These are phyloP conservation scores for Capillidium heterosporum DNA, from an alignment of 371 early-diverging fungal species.

Conservation along the genomic window DNA sequence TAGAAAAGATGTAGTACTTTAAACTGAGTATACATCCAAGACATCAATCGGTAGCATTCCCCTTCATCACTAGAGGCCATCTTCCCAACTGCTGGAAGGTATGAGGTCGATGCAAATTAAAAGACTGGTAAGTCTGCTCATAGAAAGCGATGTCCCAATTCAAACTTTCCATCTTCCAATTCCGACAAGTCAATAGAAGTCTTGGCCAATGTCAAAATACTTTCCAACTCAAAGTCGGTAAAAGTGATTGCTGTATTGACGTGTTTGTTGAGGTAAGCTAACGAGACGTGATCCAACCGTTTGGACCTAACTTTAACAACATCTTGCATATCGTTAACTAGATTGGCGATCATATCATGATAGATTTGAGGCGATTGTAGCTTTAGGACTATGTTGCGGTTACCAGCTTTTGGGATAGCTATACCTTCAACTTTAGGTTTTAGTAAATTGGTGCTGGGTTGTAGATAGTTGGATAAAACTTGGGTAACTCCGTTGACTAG, in stretches of 20 bases:
- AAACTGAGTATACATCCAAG: too few species aligned
- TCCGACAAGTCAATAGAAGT: neutral
- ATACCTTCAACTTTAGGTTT: neutral
- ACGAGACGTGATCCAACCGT: neutral
- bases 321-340: neutral
- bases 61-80: neutral
- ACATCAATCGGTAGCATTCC: neutral
- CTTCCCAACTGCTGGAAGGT: neutral
- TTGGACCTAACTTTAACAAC: neutral
- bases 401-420: neutral
- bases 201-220: neutral
- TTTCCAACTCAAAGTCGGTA: neutral
- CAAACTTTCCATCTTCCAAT: neutral
- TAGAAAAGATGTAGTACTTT: too few species aligned
- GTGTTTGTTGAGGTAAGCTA: neutral
- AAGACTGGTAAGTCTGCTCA: neutral
- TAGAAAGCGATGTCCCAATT: slow-evolving; percentile 2
- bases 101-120: neutral
- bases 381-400: neutral
- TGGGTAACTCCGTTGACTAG: neutral
- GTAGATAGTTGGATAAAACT: neutral
- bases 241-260: neutral
- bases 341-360: neutral
- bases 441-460: too few species aligned
- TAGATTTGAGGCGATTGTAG: neutral